Base-by-base conservation (phyloP, 139 green algal species). In the Monoraphidium neglectum region DNA sequence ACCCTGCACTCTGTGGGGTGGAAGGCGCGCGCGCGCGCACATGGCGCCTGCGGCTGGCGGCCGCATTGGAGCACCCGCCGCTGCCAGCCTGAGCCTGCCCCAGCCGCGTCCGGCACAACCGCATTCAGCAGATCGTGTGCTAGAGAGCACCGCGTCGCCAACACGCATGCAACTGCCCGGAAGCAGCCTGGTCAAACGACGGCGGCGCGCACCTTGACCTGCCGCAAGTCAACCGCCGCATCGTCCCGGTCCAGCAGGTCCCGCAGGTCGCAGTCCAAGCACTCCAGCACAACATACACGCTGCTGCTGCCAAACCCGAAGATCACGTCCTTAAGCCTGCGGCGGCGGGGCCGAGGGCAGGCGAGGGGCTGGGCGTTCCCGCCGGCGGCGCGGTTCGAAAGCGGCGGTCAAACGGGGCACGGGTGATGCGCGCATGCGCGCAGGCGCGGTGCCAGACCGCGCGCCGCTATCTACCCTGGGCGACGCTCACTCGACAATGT, bases 211-310 rank as follows among this genome's bases (percentile, higher is more conserved):
- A 61, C 35, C 26, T 65, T 32, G 35, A 15, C 30, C 23, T 47
- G 63, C 24, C 26, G 37, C 23, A 57, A 26, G 18, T 72, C 16
- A 10, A 72, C 66, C 66, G 38, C n/a, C 13, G 54, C 69, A 28
- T 79, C 47, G 16, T 74, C 40, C 0, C 2, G 38, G 30, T 88
- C 78, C 40, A 93, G 68, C 68, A 89, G 84, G 26, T 88, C 69
- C 6, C 77, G 54, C 59, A 93, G 78, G 72, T 93, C 89, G 36
- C 81, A 81, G 49, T 90, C 83, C 46, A 93, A 40, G 47, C 73
- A 84, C 62, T 93, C 89, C 21, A 93, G 77, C 32, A 93, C 84
- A 21, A 93, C 79, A 68, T 89, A 89, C 38, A 93, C 72, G 38
- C 81, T 75, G 37, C 49, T 66, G 35, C 63, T 76, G 68, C 84